A percentile compares a stretch with the other conserved stretches of the same genome.
These are phyloP conservation scores for Mucor saturninus DNA, from an alignment of 371 early-diverging fungal species.

Conservation along the genomic window DNA sequence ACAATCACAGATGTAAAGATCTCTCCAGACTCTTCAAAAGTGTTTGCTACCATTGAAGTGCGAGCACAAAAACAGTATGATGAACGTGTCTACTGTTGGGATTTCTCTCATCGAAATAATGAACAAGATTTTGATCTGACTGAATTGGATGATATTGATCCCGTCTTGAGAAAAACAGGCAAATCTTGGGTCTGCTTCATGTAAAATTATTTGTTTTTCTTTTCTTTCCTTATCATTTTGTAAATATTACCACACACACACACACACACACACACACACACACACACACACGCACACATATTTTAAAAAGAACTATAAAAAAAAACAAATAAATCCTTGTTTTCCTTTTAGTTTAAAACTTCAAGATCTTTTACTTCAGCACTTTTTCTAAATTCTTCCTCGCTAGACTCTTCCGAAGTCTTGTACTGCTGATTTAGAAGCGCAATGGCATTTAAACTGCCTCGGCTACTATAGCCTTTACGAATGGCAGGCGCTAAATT, in stretches of 20 bases:
- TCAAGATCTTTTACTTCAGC: conserved; percentile 19
- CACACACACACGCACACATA: neutral
- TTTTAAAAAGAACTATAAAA: neutral
- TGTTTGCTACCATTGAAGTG: conserved; percentile 42
- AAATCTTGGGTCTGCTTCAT: conserved; percentile 48
- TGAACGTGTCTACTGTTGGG: conserved; percentile 47
- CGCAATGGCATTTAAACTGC: conserved; percentile 15
- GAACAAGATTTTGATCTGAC: conserved; percentile 16
- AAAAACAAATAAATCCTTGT: neutral
- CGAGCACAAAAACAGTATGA: conserved; percentile 23
- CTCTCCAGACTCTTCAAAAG: conserved; percentile 33
- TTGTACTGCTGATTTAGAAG: conserved; percentile 10
- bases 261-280: neutral
- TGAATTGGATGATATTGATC: conserved; percentile 24
- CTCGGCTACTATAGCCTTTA: conserved; percentile 25
- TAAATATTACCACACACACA: neutral
- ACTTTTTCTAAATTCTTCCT: conserved; percentile 18
- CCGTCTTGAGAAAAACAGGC: conserved; percentile 24
- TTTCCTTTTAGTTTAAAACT: neutral
- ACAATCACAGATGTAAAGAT: conserved; percentile 46
- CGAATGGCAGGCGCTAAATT: conserved; percentile 36
- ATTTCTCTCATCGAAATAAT: conserved; percentile 28
- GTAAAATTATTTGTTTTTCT: conserved; percentile 4
- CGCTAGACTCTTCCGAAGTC: conserved; percentile 10
- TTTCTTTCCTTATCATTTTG: no score